Evolutionary conservation across 345 rosid genomes (phyloP), one percentile per base, ranked within the genome.

Genomic region (Kandelia obovata): DNA sequence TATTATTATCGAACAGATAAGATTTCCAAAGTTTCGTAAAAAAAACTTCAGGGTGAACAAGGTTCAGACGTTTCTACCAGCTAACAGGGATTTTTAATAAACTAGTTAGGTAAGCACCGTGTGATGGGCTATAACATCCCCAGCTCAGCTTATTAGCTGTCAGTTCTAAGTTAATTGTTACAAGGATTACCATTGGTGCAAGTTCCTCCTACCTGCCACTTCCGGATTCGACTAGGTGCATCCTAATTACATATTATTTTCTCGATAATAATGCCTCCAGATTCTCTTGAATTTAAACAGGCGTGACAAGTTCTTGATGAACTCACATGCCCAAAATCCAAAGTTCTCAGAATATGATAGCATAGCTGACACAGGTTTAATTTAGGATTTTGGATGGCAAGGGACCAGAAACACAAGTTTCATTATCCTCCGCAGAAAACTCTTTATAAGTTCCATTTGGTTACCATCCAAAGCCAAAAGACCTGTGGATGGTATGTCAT

Each of bases 401-500:
- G 47, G 67, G 58, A 64, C 37, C 61, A 61, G 3, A 30, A 57
- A 6, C 51, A 35, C 46, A 20, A 56, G 20, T 19, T 43, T 27
- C 7, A 21, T 21, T 21, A 53, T 21, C 32, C 23, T 28, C 47
- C 7, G 7, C n/a, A 58, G 31, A 49, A 58, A 57, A 58, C 4
- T 30, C 16, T 4, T 11, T 21, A 28, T 58, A 49, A 15, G 51
- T 58, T 47, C 58, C 26, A 17, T 11, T 57, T 52, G 25, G 23
- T 6, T 15, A 28, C 53, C 27, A n/a, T 58, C 69, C 58, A 6
- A 25, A 51, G 70, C 52, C 70, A 58, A 59, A 60, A 51, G 30
- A 47, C 60, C 23, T 55, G 15, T 61, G 30, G 27, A 73, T 62
- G 20, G 64, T 9, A 56, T 70, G 47, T 57, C 72, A 64, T 25